phyloP scores from a whole-genome alignment of 2,329 filamentous ascomycete species.

The Plectosphaerella cucumerina region DNA sequence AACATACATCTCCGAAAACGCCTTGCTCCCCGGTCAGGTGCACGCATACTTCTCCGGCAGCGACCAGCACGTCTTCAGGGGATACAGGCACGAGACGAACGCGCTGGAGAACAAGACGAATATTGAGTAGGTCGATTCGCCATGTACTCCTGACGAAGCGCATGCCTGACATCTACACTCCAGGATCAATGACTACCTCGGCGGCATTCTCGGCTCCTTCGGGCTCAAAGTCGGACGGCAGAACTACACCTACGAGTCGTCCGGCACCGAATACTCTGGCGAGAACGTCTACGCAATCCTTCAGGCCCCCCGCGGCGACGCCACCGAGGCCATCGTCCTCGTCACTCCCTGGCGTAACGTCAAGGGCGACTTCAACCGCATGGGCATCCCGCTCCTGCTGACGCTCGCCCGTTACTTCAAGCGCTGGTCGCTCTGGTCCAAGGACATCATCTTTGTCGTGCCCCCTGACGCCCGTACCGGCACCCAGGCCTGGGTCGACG shows the following conservation, averaged over 20 bases:
- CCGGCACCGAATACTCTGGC: slow-evolving; percentile 68
- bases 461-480: slow-evolving; percentile 85
- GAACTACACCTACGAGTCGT: slow-evolving; percentile 78
- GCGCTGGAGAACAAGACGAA: slow-evolving; percentile 32
- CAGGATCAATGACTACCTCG: slow-evolving; percentile 66
- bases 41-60: slow-evolving; percentile 97
- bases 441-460: slow-evolving; percentile 92
- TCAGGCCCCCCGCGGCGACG: slow-evolving; percentile 89
- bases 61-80: slow-evolving; percentile 90
- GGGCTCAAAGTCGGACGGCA: slow-evolving; percentile 87
- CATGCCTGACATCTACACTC: neutral
- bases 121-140: neutral
- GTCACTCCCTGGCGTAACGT: slow-evolving; percentile 86
- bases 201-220: slow-evolving; percentile 68
- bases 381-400: slow-evolving; percentile 80
- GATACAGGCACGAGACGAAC: slow-evolving; percentile 81
- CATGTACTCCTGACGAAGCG: neutral
- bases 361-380: slow-evolving; percentile 73
- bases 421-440: slow-evolving; percentile 96
- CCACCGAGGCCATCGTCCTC: slow-evolving; percentile 93
- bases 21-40: slow-evolving; percentile 89
- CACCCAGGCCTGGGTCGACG: slow-evolving; percentile 94
- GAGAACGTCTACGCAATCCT: slow-evolving; percentile 94
- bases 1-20: slow-evolving; percentile 98
- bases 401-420: slow-evolving; percentile 94